Evolutionary conservation across 352 stramenopile species (phyloP).

Genomic region (Vaucheria bursata): DNA sequence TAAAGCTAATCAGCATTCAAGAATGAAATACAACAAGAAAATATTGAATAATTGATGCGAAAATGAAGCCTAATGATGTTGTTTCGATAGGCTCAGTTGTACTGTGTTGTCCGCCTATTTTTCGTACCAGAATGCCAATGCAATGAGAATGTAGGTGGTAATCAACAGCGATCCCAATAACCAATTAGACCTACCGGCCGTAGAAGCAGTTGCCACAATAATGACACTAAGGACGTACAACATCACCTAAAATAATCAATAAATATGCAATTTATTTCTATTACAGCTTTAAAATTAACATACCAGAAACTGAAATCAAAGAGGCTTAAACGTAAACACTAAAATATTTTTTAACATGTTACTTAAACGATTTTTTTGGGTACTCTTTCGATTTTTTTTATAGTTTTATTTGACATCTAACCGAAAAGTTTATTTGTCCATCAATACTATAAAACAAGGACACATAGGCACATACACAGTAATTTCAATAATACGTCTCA

Average conservation of each 20-base stretch:
- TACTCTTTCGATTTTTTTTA: too few species aligned
- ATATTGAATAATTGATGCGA: too few species aligned
- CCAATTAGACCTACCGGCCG: constrained; percentile 79
- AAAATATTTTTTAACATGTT: too few species aligned
- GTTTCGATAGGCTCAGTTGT: constrained; percentile 19
- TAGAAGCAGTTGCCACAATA: constrained; percentile 82
- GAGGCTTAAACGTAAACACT: background rate
- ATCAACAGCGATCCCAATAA: constrained; percentile 75
- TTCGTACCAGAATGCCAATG: constrained; percentile 60
- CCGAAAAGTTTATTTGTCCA: too few species aligned
- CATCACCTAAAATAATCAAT: background rate
- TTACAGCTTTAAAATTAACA: background rate
- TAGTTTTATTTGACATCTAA: too few species aligned
- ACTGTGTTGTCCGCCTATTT: constrained; percentile 26
- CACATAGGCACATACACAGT: too few species aligned
- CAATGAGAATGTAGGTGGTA: constrained; percentile 75
- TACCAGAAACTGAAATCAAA: background rate
- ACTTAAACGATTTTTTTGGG: too few species aligned
- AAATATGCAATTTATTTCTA: background rate
- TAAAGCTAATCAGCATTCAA: too few species aligned
- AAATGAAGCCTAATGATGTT: background rate
- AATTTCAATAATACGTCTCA: too few species aligned
- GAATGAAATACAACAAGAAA: too few species aligned
- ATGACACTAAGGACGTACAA: constrained; percentile 89
- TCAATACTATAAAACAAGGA: too few species aligned